A percentile compares a stretch with the other conserved stretches of the same genome.
Evolutionary conservation across 805 yeast genomes (phyloP).

Genomic region (Lachancea waltii): DNA sequence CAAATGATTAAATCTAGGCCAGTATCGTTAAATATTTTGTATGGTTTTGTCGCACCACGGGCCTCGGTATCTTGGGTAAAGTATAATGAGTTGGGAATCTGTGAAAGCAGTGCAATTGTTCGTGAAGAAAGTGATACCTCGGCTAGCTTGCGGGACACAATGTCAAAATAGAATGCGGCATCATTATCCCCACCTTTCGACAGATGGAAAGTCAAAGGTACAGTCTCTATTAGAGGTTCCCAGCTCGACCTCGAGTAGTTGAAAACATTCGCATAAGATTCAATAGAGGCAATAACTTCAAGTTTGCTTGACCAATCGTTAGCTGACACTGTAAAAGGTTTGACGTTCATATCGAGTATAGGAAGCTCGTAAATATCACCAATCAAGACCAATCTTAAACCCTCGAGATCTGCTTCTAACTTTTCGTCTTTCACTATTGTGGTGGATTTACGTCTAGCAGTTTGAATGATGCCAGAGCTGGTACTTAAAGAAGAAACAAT

Average conservation of each 20-base stretch:
- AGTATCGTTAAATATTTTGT: slow-evolving; percentile 72
- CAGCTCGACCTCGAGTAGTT: slow-evolving; percentile 86
- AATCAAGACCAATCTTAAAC: slow-evolving; percentile 71
- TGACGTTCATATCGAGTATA: slow-evolving; percentile 65
- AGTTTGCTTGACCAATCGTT: slow-evolving; percentile 84
- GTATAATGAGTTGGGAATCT: slow-evolving; percentile 53
- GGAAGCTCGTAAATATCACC: slow-evolving; percentile 93
- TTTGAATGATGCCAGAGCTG: slow-evolving; percentile 34
- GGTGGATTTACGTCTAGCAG: slow-evolving; percentile 11
- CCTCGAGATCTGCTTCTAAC: slow-evolving; percentile 59
- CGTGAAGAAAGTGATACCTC: slow-evolving; percentile 79
- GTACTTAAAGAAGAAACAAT: slow-evolving; percentile 36
- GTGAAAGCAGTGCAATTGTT: slow-evolving; percentile 69
- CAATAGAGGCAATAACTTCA: slow-evolving; percentile 59
- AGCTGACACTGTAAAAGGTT: slow-evolving; percentile 61
- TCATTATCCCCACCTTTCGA: slow-evolving; percentile 43
- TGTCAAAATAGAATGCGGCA: slow-evolving; percentile 50
- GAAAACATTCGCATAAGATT: slow-evolving; percentile 66
- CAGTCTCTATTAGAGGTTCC: slow-evolving; percentile 91
- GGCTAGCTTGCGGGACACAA: slow-evolving; percentile 68
- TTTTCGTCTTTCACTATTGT: slow-evolving; percentile 59
- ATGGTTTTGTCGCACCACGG: slow-evolving; percentile 79
- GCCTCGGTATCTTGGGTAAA: slow-evolving; percentile 50
- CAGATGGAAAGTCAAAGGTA: slow-evolving; percentile 72
- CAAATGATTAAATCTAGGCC: slow-evolving; percentile 78